phyloP scores from a whole-genome alignment of 768 basidiomycete genomes.

The Antrodiella citrinella region DNA sequence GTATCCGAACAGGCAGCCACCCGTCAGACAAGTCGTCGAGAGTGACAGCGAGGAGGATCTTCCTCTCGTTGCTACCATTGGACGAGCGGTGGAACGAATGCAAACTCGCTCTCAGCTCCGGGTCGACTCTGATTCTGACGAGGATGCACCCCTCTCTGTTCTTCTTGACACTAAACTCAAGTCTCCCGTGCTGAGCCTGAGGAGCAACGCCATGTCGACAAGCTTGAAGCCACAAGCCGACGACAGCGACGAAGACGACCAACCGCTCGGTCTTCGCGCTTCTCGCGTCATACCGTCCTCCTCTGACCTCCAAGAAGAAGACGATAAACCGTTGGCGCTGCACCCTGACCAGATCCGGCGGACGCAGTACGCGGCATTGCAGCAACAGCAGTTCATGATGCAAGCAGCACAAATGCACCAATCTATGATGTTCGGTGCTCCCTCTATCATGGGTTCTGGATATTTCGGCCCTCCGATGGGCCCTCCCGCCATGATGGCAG shows the following conservation, averaged over 20 bases:
- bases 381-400: constrained; percentile 51
- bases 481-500: constrained; percentile 30
- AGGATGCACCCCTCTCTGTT: constrained; percentile 62
- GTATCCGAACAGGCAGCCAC: constrained; percentile 28
- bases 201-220: constrained; percentile 24
- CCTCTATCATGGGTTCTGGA: constrained; percentile 61
- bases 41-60: constrained; percentile 75
- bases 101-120: constrained; percentile 18
- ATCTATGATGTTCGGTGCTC: constrained; percentile 62
- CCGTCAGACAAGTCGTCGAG: constrained; percentile 21
- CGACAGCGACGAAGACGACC: constrained; percentile 42
- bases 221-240: constrained; percentile 3
- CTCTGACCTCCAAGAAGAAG: constrained; percentile 39
- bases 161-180: constrained; percentile 43
- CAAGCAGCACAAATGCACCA: constrained; percentile 66
- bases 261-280: constrained; percentile 63
- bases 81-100: constrained; percentile 42
- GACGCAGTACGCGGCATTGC: constrained; percentile 53
- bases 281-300: constrained; percentile 31
- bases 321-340: constrained; percentile 61
- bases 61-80: constrained; percentile 60
- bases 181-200: constrained; percentile 32
- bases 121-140: constrained; percentile 48
- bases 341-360: constrained; percentile 77
- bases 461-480: constrained; percentile 52